phyloP scores from a whole-genome alignment of 495 filamentous ascomycete genomes.

The Xanthoparmelia taractica region DNA sequence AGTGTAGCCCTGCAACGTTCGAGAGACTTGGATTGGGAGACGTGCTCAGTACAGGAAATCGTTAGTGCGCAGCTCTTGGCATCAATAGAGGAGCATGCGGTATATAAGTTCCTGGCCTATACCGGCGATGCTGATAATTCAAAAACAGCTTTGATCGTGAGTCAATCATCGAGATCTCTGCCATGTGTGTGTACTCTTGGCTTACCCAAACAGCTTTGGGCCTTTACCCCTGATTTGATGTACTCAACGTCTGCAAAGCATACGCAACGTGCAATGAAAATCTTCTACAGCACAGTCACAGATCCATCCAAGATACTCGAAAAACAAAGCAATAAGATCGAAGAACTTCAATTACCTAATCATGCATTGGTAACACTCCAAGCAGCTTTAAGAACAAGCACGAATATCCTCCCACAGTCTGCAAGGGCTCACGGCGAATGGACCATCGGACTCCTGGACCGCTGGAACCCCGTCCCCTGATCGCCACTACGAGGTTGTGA shows the following conservation, averaged over 20 bases:
- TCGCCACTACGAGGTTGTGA: conserved; percentile 7
- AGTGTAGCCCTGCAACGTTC: conserved; percentile 32
- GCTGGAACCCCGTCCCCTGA: conserved; percentile 23
- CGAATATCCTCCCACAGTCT: conserved; percentile 45
- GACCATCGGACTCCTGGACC: conserved; percentile 57
- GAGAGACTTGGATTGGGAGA: conserved; percentile 28
- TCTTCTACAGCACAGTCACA: conserved; percentile 49
- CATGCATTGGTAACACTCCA: conserved; percentile 41
- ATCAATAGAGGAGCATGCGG: conserved; percentile 42
- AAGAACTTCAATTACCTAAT: conserved; percentile 56
- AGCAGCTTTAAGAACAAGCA: conserved; percentile 41
- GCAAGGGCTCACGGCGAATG: conserved; percentile 55
- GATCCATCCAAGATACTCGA: conserved; percentile 50
- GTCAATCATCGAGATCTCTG: conserved; percentile 21
- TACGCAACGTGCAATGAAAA: conserved; percentile 53
- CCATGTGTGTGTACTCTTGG: background rate
- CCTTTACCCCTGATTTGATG: conserved; percentile 60
- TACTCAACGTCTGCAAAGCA: conserved; percentile 48
- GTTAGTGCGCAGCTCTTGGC: conserved; percentile 46
- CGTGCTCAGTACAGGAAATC: conserved; percentile 43
- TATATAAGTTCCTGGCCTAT: conserved; percentile 43
- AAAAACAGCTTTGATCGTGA: conserved; percentile 38
- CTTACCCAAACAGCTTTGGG: conserved; percentile 45
- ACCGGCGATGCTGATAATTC: conserved; percentile 25
- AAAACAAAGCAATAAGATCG: conserved; percentile 47